phyloP scores from a whole-genome alignment of 345 rosid species.

The Eucalyptus regnans region DNA sequence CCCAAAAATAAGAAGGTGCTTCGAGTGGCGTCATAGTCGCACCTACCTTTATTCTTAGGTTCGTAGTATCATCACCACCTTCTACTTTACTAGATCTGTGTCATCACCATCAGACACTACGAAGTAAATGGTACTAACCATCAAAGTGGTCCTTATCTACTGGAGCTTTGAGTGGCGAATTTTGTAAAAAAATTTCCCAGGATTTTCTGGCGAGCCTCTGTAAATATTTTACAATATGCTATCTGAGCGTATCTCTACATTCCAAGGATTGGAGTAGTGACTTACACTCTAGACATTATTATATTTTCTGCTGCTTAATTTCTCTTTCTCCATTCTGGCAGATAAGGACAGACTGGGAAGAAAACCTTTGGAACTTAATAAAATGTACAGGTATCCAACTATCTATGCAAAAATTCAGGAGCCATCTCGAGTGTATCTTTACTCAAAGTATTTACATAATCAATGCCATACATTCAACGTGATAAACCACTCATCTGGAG shows the following conservation, averaged over 20 bases:
- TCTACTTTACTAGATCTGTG: neutral
- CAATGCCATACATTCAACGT: neutral
- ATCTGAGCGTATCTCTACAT: neutral
- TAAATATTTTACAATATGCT: neutral
- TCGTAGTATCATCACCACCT: neutral
- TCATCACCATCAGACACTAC: neutral
- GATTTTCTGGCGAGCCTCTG: neutral
- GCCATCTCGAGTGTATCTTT: neutral
- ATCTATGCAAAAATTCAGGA: neutral
- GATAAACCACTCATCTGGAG: neutral
- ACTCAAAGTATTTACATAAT: neutral
- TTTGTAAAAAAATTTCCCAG: neutral
- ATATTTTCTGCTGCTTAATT: neutral
- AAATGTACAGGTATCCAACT: neutral
- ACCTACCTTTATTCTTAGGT: neutral
- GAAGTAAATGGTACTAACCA: neutral
- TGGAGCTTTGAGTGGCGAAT: neutral
- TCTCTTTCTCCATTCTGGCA: neutral
- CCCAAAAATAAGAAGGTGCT: neutral
- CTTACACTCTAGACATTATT: neutral
- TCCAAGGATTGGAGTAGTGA: neutral
- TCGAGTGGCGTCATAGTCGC: neutral
- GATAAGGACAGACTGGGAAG: neutral
- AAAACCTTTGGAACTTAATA: neutral
- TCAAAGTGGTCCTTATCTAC: neutral